Conservation (phyloP, 352 stramenopile genomes). For the Phytophthora sp. region DNA sequence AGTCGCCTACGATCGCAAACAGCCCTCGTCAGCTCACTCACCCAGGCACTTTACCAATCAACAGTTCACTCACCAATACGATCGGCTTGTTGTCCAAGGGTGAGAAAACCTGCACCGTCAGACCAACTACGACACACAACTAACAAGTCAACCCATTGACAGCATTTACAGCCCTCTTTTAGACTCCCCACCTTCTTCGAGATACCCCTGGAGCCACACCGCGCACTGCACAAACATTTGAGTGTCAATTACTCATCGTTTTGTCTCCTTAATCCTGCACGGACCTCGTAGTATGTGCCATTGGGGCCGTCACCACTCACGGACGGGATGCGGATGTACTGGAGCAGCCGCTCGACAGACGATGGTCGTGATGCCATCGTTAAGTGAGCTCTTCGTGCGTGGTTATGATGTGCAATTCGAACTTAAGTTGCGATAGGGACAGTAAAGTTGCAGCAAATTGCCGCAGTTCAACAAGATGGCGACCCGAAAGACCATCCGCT, state of each 20-base stretch:
- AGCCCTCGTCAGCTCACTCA: not conserved
- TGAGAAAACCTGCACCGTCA: slow-evolving; percentile 60
- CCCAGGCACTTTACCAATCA: not conserved
- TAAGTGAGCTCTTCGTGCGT: not conserved
- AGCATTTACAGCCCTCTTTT: not conserved
- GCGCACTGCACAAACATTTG: slow-evolving; percentile 43
- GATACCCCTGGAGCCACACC: slow-evolving; percentile 61
- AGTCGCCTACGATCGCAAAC: slow-evolving; percentile 42
- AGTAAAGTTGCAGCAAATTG: slow-evolving; percentile 22
- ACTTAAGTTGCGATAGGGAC: not conserved
- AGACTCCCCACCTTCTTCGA: slow-evolving; percentile 45
- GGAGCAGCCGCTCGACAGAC: slow-evolving; percentile 62
- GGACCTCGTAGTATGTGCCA: slow-evolving; percentile 68
- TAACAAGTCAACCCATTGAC: not conserved
- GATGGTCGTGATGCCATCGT: slow-evolving; percentile 18
- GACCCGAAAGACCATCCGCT: slow-evolving; percentile 49
- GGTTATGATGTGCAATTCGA: slow-evolving; percentile 14
- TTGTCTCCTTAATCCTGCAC: not conserved
- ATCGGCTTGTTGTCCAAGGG: slow-evolving; percentile 83
- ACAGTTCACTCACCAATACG: slow-evolving; percentile 72
- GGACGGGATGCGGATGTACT: slow-evolving; percentile 79
- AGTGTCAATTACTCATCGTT: not conserved
- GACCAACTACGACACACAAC: slow-evolving; percentile 37
- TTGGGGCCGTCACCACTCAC: slow-evolving; percentile 76
- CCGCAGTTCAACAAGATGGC: slow-evolving; percentile 22